These are phyloP conservation scores for Ophiostoma populinum DNA, from an alignment of 2,329 filamentous ascomycete genomes.

Conservation along the genomic window DNA sequence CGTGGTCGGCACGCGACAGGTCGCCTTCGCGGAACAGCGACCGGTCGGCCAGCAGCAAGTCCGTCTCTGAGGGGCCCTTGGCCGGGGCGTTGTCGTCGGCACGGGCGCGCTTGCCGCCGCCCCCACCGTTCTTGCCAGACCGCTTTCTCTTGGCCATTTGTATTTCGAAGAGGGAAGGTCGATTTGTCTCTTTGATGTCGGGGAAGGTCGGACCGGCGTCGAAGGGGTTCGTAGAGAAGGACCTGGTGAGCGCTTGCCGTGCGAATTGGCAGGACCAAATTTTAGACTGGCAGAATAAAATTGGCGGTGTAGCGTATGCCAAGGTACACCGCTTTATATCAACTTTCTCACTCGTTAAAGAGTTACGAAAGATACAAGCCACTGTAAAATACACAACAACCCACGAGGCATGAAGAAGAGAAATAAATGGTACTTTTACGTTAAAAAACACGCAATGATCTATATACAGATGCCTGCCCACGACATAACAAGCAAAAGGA, in stretches of 20 bases:
- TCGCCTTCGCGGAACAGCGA: conserved; percentile 33
- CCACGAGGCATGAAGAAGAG: not conserved
- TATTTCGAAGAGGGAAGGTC: not conserved
- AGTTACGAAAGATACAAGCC: no score
- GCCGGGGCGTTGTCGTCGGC: conserved; percentile 1
- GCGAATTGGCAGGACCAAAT: no score
- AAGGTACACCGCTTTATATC: conserved; percentile 2
- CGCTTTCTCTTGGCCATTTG: conserved; percentile 11
- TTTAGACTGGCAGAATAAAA: conserved; percentile 5
- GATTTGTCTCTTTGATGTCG: not conserved
- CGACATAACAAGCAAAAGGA: not conserved
- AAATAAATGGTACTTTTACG: not conserved
- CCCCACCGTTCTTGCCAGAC: conserved; percentile 4
- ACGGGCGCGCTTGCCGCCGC: conserved; percentile 7
- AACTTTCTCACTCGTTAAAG: not conserved
- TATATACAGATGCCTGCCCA: conserved; percentile 1
- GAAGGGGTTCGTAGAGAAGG: no score
- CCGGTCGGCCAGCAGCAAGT: conserved; percentile 16
- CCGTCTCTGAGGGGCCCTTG: not conserved
- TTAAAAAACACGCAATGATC: not conserved
- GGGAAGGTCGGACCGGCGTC: no score
- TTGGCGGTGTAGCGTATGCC: no score
- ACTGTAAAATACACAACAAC: not conserved
- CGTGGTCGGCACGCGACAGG: conserved; percentile 33
- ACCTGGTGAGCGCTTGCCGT: no score